Evolutionary conservation across 805 yeast species (phyloP).

Genomic region (Sungouiella blattae): DNA sequence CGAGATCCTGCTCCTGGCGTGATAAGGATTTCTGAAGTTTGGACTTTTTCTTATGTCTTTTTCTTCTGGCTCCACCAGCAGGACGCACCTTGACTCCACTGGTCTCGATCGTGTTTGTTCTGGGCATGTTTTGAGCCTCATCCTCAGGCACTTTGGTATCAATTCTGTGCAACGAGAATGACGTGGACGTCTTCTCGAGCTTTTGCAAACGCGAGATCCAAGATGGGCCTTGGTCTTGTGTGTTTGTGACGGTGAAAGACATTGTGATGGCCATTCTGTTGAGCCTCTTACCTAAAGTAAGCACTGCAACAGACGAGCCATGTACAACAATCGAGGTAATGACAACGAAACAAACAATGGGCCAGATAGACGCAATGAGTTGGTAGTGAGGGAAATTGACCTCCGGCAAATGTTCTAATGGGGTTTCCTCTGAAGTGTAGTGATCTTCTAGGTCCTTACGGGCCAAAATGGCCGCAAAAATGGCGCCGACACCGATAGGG

Average conservation of each 20-base stretch:
- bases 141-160: conserved; percentile 49
- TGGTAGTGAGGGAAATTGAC: conserved; percentile 51
- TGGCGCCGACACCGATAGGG: conserved; percentile 93
- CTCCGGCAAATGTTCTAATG: conserved; percentile 48
- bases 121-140: conserved; percentile 22
- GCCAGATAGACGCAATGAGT: conserved; percentile 65
- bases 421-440: conserved; percentile 52
- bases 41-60: conserved; percentile 34
- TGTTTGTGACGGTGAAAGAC: conserved; percentile 64
- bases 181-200: conserved; percentile 65
- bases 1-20: conserved; percentile 11
- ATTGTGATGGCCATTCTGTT: conserved; percentile 91
- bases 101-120: conserved; percentile 49
- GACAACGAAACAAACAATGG: conserved; percentile 61
- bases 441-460: conserved; percentile 62
- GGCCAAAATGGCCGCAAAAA: conserved; percentile 79
- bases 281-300: conserved; percentile 64
- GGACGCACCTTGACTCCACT: conserved; percentile 65
- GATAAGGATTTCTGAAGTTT: conserved; percentile 33
- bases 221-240: conserved; percentile 51
- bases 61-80: conserved; percentile 69
- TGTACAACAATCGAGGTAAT: conserved; percentile 82
- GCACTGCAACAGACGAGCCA: conserved; percentile 61
- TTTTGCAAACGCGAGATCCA: conserved; percentile 88
- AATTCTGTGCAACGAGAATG: conserved; percentile 77